Base-by-base conservation (phyloP, 225 moss, liverwort and hornwort species). In the Marchantia polymorpha region DNA sequence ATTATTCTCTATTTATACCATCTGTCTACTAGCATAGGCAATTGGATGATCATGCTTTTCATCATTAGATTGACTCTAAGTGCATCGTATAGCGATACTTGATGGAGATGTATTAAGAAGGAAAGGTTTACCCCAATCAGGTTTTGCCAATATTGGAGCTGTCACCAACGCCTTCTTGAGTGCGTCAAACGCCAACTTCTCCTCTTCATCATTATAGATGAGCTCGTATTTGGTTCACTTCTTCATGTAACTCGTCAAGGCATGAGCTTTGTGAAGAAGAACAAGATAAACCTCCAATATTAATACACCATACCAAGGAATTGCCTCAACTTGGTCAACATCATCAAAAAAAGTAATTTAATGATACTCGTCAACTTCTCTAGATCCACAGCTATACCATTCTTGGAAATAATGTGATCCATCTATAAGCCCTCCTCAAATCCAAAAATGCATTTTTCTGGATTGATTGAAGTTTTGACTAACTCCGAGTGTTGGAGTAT, bases 391-490 rank as follows among this genome's bases (percentile, higher is more conserved):
- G 75, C 72, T 4, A 83, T 69, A 8, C 56, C 71, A 6, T 64
- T 4, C 2, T 49, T 26, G 16, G 70, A 78, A 0, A 83, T 64
- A 0, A 53, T 56, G 59, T 78, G 71, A 0, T 56, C 78, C 53
- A 83, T 73, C 8, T 78, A n/a, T 20, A 83, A 39, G 15, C 82
- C 77, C 51, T 77, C 52, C 10, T 2, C 0, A 15, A 53, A 46
- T 5, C 47, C 66, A 4, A 78, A 52, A 31, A 77, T 76, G 75
- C 78, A 67, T 14, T 83, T 83, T 11, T 78, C 68, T 56, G 61
- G 59, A 23, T 83, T 47, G 19, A 83, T 30, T 0, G 27, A 46
- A 0, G 75, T 6, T 0, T 64, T 23, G 3, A 27, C 23, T 60
- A 64, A 9, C 69, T 26, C 50, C 29, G 48, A 83, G 3, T 47